Evolutionary conservation across 208 protist genomes (phyloP).

Genomic region (Crithidia bombi): DNA sequence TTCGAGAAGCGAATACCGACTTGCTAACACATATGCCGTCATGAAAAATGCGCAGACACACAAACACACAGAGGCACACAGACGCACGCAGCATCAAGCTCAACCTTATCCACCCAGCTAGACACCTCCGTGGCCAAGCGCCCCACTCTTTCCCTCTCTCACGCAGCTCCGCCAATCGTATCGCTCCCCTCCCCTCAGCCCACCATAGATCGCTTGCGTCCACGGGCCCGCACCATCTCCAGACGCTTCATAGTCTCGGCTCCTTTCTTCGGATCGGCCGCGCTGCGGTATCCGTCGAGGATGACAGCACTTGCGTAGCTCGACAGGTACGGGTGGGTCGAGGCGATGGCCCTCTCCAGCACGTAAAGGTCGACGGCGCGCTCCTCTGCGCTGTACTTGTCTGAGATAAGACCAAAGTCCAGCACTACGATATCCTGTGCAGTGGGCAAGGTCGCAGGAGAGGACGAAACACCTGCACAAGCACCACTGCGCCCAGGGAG

Average conservation of each 20-base stretch:
- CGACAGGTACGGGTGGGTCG: slow-evolving; percentile 91
- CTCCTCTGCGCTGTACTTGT: slow-evolving; percentile 93
- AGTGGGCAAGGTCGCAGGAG: slow-evolving; percentile 8
- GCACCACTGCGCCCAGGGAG: neutral
- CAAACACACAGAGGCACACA: too few relatives aligned
- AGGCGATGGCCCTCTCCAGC: slow-evolving; percentile 95
- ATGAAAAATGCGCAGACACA: too few relatives aligned
- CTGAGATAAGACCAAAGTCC: slow-evolving; percentile 97
- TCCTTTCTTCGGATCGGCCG: slow-evolving; percentile 53
- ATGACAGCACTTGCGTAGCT: slow-evolving; percentile 36
- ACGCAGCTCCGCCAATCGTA: too few relatives aligned
- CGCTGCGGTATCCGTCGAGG: slow-evolving; percentile 63
- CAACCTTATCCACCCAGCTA: too few relatives aligned
- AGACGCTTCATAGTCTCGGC: slow-evolving; percentile 61
- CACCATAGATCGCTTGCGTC: slow-evolving; percentile 91
- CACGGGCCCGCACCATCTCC: slow-evolving; percentile 80
- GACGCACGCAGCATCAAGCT: too few relatives aligned
- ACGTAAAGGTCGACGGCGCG: slow-evolving; percentile 99
- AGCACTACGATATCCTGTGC: slow-evolving; percentile 87
- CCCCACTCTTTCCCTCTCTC: too few relatives aligned
- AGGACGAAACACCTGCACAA: neutral
- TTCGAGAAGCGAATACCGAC: too few relatives aligned
- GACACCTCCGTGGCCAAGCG: too few relatives aligned
- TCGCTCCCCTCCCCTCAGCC: slow-evolving; percentile 49
- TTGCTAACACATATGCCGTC: too few relatives aligned